Base-by-base conservation (phyloP, 2,329 filamentous ascomycete species). In the Botrytis fabae region DNA sequence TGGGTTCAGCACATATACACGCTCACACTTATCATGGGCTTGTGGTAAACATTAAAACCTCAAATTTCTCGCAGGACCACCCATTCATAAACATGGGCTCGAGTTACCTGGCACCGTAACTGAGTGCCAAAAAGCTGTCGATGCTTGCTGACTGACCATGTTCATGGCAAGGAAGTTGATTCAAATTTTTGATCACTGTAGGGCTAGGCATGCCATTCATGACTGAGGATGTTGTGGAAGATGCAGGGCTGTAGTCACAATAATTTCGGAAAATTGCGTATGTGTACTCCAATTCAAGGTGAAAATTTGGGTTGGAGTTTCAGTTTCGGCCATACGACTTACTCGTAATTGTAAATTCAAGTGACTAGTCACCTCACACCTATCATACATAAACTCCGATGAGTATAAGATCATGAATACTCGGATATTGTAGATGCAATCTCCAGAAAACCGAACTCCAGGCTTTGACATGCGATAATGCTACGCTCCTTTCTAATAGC, bases 21-120 rank as follows among this genome's bases (percentile, higher is more conserved):
- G 22, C 48, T n/a, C 25, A 40, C 32, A 61, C 22, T 46, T 59
- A 7, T 32, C 48, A 46, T 63, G 84, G 82, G 86, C 86, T 3
- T 83, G 84, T 77, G 88, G 88, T 12, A 84, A 85, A 75, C 88
- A 90, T 77, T 88, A 90, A 77, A 90, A 90, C 78, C 90, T 89
- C 78, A 83, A 82, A 44, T 83, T 83, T n/a, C 84, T 88, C 71
- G 84, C 88, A 46, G 63, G 82, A 46, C 88, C 88, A 1, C 88
- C 88, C 88, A 0, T 90, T 91, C 80, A 85, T 84, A 84, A 83
- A 1, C 83, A 90, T 0, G 88, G 88, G 20, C 86, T 86, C n/a
- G 88, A 90, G 78, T 90, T 90, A 77, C 83, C 87, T 1, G 88
- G 88, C n/a, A 81, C 84, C 2, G 82, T 90, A 1, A 84, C 48